These are phyloP conservation scores for Lentinula detonsa DNA, from an alignment of 768 basidiomycete genomes.

Conservation along the genomic window DNA sequence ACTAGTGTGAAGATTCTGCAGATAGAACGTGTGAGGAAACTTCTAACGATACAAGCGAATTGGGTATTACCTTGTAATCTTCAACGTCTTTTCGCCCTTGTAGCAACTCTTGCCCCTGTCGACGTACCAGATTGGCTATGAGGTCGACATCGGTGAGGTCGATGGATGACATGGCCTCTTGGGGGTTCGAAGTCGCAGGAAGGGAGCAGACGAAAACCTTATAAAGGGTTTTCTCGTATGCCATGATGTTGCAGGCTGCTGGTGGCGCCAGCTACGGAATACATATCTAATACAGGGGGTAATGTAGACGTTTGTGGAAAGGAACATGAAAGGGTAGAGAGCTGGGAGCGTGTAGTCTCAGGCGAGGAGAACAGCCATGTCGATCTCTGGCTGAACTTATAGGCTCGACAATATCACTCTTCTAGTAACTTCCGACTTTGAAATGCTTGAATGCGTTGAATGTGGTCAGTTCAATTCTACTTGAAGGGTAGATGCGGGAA, in stretches of 20 bases:
- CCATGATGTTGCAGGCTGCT: background rate
- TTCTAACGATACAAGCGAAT: background rate
- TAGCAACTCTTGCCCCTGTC: background rate
- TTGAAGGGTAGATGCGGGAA: no score
- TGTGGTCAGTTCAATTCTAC: no score
- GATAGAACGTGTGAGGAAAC: background rate
- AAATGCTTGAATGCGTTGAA: no score
- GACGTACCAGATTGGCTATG: background rate
- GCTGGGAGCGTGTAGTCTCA: no score
- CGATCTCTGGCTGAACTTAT: no score
- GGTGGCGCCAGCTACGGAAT: background rate
- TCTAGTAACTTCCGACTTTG: no score
- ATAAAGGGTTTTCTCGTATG: background rate
- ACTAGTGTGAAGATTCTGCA: background rate
- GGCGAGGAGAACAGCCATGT: no score
- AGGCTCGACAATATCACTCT: no score
- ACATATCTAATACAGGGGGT: background rate
- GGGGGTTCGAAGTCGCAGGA: background rate
- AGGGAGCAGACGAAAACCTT: background rate
- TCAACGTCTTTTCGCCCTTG: background rate
- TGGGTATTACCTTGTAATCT: background rate
- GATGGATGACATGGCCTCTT: background rate
- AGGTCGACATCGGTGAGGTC: background rate
- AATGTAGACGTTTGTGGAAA: background rate
- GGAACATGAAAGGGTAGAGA: no score